Evolutionary conservation across 768 basidiomycete species (phyloP), one percentile per base, ranked within the genome.

Genomic region (Hericium alpestre): DNA sequence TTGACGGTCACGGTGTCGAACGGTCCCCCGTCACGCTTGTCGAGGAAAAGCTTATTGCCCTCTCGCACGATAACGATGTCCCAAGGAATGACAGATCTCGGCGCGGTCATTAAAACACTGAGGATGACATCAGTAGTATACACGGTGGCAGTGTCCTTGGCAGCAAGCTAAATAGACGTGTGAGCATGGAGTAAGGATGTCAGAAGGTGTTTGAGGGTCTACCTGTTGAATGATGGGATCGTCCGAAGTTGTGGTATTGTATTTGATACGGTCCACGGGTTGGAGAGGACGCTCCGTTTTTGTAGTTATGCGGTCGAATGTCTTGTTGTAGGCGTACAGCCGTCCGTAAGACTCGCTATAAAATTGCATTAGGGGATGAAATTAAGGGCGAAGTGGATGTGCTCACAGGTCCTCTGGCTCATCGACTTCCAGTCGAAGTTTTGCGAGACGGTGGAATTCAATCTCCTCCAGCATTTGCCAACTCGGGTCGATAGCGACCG

Each of bases 401-500:
- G 74, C 88, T 66, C 63, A 96, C 93, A 97, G 70, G 61, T 92
- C 84, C 65, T 96, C 91, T 11, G 86, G 90, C 41, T 91, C 87
- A 62, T 95, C 91, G 18, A 98, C 93, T 56, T 93, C 91, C n/a
- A 99, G 81, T 51, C 90, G 80, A 61, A 98, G 76, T 72, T 98
- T 99, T 12, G 84, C 73, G 57, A 99, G 77, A 54, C 95, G 85
- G 72, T 89, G 82, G 75, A 97, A 97, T 68, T 97, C 93, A 64
- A 99, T 86, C 74, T 99, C 96, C 72, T 99, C 96, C 51, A 96
- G 75, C 80, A 96, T 86, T n/a, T 78, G 73, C 96, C 96, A 99
- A 60, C 87, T 84, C 18, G 90, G 83, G 52, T 87, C 87, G 65
- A 99, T 95, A 23, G 86, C 87, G 57, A 99, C 91, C 1, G 92